These are phyloP conservation scores for Aspergillus fructus DNA, from an alignment of 2,329 filamentous ascomycete genomes.

Conservation along the genomic window DNA sequence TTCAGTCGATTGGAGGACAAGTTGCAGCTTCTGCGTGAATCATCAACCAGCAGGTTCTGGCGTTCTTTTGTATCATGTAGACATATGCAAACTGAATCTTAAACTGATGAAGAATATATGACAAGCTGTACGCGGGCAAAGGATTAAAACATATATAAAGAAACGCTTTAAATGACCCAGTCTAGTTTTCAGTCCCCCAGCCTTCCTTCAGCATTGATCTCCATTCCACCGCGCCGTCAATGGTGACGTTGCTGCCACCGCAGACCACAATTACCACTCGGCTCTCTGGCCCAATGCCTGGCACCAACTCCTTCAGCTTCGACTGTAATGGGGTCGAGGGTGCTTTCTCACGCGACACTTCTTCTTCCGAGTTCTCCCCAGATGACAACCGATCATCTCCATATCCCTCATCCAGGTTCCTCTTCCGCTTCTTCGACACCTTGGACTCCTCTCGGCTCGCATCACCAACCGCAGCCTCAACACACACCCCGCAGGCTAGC, in stretches of 20 bases:
- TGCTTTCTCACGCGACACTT: background rate
- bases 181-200: constrained; percentile 28
- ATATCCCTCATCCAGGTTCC: constrained; percentile 32
- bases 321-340: constrained; percentile 27
- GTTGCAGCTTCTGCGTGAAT: constrained; percentile 20
- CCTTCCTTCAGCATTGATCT: constrained; percentile 45
- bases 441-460: constrained; percentile 16
- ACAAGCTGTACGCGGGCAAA: background rate
- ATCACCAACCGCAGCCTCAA: constrained; percentile 53
- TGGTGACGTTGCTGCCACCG: constrained; percentile 68
- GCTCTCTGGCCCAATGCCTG: constrained; percentile 62
- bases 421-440: constrained; percentile 31
- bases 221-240: constrained; percentile 62
- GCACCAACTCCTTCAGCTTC: constrained; percentile 60
- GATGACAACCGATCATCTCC: constrained; percentile 34
- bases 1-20: constrained; percentile 44
- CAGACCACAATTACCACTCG: constrained; percentile 85
- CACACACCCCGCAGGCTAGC: constrained; percentile 76
- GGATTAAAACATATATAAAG: background rate
- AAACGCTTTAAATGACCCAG: constrained; percentile 5
- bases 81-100: background rate
- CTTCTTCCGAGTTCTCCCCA: constrained; percentile 27
- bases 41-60: background rate
- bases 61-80: background rate
- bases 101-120: background rate